These are phyloP conservation scores for Erysimum cheiri DNA, from an alignment of 441 rosid species.

Conservation along the genomic window DNA sequence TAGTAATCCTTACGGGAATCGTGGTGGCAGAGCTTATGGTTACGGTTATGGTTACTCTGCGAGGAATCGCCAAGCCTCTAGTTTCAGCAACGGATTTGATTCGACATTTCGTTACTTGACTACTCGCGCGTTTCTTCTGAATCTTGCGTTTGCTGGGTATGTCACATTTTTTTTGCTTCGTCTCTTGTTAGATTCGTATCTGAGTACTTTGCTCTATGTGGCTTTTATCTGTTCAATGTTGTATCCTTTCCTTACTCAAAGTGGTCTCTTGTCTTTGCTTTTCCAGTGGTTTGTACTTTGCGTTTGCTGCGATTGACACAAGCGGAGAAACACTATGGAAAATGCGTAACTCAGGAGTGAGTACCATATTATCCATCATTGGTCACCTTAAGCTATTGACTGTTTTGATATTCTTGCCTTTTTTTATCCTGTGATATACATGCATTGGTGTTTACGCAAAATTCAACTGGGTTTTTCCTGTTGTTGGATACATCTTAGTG, in stretches of 20 bases:
- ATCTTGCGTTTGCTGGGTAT: slow-evolving; percentile 73
- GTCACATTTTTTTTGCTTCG: slow-evolving; percentile 3
- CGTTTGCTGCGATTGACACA: slow-evolving; percentile 50
- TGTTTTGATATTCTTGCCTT: slow-evolving; percentile 7
- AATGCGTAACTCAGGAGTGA: slow-evolving; percentile 49
- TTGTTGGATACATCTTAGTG: neutral
- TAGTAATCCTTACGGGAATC: slow-evolving; percentile 39
- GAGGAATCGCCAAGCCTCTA: slow-evolving; percentile 18
- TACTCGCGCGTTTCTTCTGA: slow-evolving; percentile 74
- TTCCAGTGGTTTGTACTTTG: slow-evolving; percentile 68
- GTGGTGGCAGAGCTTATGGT: slow-evolving; percentile 37
- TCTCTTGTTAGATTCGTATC: neutral
- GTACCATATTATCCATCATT: neutral
- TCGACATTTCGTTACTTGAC: slow-evolving; percentile 59
- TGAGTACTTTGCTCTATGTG: neutral
- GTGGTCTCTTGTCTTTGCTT: slow-evolving; percentile 5
- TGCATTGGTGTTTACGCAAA: neutral
- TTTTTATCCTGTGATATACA: neutral
- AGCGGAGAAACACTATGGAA: slow-evolving; percentile 80
- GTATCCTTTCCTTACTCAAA: neutral
- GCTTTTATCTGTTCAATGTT: slow-evolving; percentile 4
- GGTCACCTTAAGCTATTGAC: neutral
- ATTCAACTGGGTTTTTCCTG: neutral
- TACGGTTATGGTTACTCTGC: slow-evolving; percentile 40
- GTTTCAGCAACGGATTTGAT: slow-evolving; percentile 39